Base-by-base conservation (phyloP, 306 rosid species). In the Cicer chorassanicum region DNA sequence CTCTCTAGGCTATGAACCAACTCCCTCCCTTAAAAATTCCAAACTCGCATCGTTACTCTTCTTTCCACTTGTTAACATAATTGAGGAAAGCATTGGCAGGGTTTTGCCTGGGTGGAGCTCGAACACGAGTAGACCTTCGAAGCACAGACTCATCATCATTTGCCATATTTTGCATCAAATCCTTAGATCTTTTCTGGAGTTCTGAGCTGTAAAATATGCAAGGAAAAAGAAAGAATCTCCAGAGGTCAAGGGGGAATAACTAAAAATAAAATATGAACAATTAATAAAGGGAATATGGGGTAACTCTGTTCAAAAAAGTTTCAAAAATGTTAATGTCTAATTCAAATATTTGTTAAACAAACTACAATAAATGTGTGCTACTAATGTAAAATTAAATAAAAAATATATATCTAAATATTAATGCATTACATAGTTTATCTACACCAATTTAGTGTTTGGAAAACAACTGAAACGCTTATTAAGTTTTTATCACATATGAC, bases 51-150 rank as follows among this genome's bases (percentile, higher is more conserved):
- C 59, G 61, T 72, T 71, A 55, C 74, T 93, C 92, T 39, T 88
- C 96, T 80, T 94, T 91, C 95, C 91, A 90, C 85, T 87, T 91
- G 88, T 94, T 94, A 75, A 84, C 84, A 57, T 94, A 94, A 78
- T 78, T 88, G 53, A 90, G 90, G 87, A 88, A 92, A 66, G 97
- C 92, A 82, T 82, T 81, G 14, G 90, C 91, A 48, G 93, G 93
- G 75, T 90, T 91, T 80, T 88, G 88, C 83, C 91, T 81, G 1
- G 96, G 97, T 50, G 97, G 92, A 68, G 97, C 96, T 74, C 97
- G 89, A 16, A 94, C 97, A 7, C 98, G 97, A 62, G 95, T 88
- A 70, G 98, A 92, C 84, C 98, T 86, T 81, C 98, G 91, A 49
- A 90, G 81, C 50, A 87, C 82, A 9, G 92, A 85, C 74, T 92